Base-by-base conservation (phyloP, 1,139 yeast genomes). In the Debaryomyces subglobosus region DNA sequence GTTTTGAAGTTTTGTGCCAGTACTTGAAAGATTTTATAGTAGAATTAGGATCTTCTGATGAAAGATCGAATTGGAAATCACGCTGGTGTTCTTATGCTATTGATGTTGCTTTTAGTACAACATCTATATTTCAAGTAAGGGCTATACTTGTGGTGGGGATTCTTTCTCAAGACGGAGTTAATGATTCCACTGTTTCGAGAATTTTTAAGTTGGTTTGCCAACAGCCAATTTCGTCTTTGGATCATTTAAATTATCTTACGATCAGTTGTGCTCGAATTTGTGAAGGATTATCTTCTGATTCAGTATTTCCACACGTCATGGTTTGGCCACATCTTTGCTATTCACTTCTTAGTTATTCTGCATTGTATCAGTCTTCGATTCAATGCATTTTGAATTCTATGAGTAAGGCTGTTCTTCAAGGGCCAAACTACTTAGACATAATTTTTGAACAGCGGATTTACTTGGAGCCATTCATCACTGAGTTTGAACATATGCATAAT, bases 141-240 rank as follows among this genome's bases (percentile, higher is more conserved):
- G 90, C 95, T 0, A 71, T 88, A 49, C 72, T 89, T 54, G 78
- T 89, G 5, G 76, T 88, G 27, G 96, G 96, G 34, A 82, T 86
- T 40, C 65, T 89, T 39, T 79, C 90, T 0, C 82, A 81, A 53
- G 67, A 73, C 16, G 91, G 91, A 30, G 79, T 86, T 15, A 79
- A 81, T 45, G 89, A 85, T 59, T 72, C 77, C 5, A 71, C 86
- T 13, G 83, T 88, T 0, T 68, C 81, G 40, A 77, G 75, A 46
- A 68, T 81, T 10, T 60, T 69, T 51, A 73, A 64, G 48, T 53
- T 71, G 48, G 63, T 64, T 53, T 66, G 67, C 29, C 62, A 56
- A 49, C 62, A 54, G 57, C 64, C 61, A 53, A 69, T 59, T 58
- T 53, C 65, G 60, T 49, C 71, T 49, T 52, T 74, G 62, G 62